Evolutionary conservation across 352 stramenopile species (phyloP).

Genomic region (Vaucheria bursata): DNA sequence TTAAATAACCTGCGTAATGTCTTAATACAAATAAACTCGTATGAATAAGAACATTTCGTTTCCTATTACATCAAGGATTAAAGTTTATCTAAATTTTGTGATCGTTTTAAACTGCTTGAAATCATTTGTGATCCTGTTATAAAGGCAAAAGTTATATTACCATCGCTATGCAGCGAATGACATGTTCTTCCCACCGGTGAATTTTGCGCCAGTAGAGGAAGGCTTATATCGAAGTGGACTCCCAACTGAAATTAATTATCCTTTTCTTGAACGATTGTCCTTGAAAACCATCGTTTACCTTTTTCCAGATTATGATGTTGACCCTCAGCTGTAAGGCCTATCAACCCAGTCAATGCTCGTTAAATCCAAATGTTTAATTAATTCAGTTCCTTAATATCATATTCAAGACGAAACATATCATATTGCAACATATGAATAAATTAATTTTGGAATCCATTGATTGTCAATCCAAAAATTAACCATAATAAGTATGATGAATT

Average conservation of each 20-base stretch:
- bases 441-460: no score
- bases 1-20: no score
- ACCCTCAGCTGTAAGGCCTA: constrained; percentile 65
- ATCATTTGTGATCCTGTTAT: no score
- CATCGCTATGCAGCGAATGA: not conserved
- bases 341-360: constrained; percentile 3
- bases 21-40: no score
- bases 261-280: constrained; percentile 75
- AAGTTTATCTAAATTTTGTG: no score
- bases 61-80: no score
- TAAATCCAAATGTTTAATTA: constrained; percentile 15
- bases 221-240: constrained; percentile 76
- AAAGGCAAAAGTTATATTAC: no score
- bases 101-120: no score
- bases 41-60: no score
- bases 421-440: not conserved
- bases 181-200: constrained; percentile 67
- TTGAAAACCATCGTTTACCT: constrained; percentile 81
- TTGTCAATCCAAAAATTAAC: no score
- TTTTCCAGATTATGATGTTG: constrained; percentile 68
- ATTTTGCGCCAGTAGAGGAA: constrained; percentile 82
- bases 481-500: no score
- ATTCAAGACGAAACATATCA: not conserved
- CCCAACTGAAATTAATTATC: constrained; percentile 81
- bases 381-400: no score